A percentile compares a stretch with the other conserved stretches of the same genome.
Conservation (phyloP, 805 yeast genomes). For the Tetrapisispora phaffii region DNA sequence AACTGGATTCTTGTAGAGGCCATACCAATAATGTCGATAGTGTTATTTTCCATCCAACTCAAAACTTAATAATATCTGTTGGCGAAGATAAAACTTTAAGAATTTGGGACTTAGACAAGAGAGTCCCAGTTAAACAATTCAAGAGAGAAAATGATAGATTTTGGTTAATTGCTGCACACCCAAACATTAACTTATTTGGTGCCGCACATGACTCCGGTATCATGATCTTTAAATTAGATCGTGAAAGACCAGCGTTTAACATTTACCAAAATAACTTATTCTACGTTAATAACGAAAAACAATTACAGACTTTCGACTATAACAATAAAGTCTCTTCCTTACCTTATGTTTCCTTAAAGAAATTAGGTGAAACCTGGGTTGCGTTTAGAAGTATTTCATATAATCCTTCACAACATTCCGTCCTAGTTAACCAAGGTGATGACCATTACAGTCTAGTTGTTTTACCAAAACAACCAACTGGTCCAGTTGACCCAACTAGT, state of each 20-base stretch:
- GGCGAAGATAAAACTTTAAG: constrained; percentile 94
- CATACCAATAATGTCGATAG: constrained; percentile 89
- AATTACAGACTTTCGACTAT: constrained; percentile 72
- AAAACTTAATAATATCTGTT: constrained; percentile 84
- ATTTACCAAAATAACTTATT: constrained; percentile 75
- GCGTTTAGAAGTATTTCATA: constrained; percentile 77
- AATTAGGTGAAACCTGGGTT: constrained; percentile 77
- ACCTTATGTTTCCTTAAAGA: constrained; percentile 76
- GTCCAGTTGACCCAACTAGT: constrained; percentile 89
- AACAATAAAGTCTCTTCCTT: constrained; percentile 51
- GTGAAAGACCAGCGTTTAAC: constrained; percentile 70
- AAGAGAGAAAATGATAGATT: constrained; percentile 89
- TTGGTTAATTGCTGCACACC: constrained; percentile 88
- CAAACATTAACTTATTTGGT: constrained; percentile 83
- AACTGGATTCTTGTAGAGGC: constrained; percentile 96
- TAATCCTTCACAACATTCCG: constrained; percentile 85
- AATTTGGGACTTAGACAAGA: constrained; percentile 91
- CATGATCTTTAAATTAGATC: constrained; percentile 92
- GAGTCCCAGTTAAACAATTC: constrained; percentile 89
- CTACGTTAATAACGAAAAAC: constrained; percentile 75
- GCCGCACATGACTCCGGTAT: constrained; percentile 96
- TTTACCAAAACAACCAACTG: constrained; percentile 78
- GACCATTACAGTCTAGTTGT: constrained; percentile 64
- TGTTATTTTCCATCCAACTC: constrained; percentile 86
- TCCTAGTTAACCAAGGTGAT: constrained; percentile 63